A percentile compares a stretch with the other conserved stretches of the same genome.
Conservation (phyloP, 208 protist species). For the Leptomonas seymouri region DNA sequence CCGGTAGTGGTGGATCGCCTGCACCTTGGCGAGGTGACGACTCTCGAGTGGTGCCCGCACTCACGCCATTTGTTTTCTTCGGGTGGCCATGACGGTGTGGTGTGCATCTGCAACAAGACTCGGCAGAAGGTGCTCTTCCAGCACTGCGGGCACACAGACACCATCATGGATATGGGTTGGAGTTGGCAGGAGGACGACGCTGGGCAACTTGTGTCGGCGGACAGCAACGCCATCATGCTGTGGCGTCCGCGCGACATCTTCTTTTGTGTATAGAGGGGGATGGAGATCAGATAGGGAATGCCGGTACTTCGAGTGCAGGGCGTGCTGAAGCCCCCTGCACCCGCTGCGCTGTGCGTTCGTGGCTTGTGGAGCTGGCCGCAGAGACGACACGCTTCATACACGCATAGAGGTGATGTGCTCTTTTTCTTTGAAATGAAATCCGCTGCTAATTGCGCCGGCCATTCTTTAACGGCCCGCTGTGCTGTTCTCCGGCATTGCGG, state of each 20-base stretch:
- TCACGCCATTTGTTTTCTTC: slow-evolving; percentile 78
- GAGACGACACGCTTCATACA: background rate
- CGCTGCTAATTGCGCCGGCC: too few relatives aligned
- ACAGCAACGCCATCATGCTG: slow-evolving; percentile 87
- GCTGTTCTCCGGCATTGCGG: too few relatives aligned
- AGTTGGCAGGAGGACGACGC: slow-evolving; percentile 85
- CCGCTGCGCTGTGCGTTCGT: too few relatives aligned
- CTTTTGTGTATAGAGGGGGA: slow-evolving; percentile 38
- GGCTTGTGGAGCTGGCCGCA: too few relatives aligned
- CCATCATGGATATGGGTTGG: slow-evolving; percentile 86
- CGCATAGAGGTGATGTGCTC: too few relatives aligned
- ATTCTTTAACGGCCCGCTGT: too few relatives aligned
- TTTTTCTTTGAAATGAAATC: too few relatives aligned
- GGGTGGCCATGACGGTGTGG: slow-evolving; percentile 75
- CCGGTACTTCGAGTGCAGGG: too few relatives aligned
- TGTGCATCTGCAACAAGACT: slow-evolving; percentile 75
- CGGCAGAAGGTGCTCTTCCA: slow-evolving; percentile 67
- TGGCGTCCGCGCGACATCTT: slow-evolving; percentile 88
- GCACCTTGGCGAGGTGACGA: slow-evolving; percentile 69
- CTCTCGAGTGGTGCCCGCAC: slow-evolving; percentile 86
- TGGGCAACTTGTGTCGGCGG: slow-evolving; percentile 80
- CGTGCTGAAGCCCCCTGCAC: too few relatives aligned
- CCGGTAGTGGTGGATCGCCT: slow-evolving; percentile 49
- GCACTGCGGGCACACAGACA: slow-evolving; percentile 85
- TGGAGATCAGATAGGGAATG: too few relatives aligned